Base-by-base conservation (phyloP, 202 grass and related monocot species). In the Setaria italica region DNA sequence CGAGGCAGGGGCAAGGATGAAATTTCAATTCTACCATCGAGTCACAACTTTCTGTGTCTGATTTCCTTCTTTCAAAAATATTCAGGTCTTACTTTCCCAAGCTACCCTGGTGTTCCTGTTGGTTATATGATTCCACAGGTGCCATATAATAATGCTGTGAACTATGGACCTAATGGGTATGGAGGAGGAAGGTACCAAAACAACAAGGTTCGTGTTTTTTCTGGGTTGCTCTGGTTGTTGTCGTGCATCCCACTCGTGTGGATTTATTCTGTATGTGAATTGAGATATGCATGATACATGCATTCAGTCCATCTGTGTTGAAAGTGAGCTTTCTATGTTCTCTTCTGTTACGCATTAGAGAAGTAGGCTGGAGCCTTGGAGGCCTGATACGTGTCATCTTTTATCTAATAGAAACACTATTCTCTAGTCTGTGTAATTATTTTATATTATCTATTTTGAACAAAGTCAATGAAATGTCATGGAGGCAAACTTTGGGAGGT, bases 121-220 rank as follows among this genome's bases (percentile, higher is more conserved):
- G 96, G 96, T 45, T 99, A 99, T 87, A 94, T 92, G 91, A 89
- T 94, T 85, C 93, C 96, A 41, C 83, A 88, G 68, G 85, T 93
- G 80, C 87, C 93, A 70, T 95, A 92, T 85, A 93, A 80, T 73
- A 88, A 90, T 90, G 64, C 91, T 79, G 74, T 86, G 41, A 91
- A 87, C 74, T 99, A 99, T 83, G 93, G 91, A 80, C 88, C 91
- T 89, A 99, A 93, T 91, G 96, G 93, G 32, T 85, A 87, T 73
- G 93, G 90, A 88, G 93, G 92, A 88, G 96, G 93, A 89, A 92
- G 90, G 82, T 95, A 89, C 78, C 91, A 87, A 79, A 89, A 80
- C 80, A 95, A 93, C 85, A 99, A 99, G 93, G 93, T 95, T 79
- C 60, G 88, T 86, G 30, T 30, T 33, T 78, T 50, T 16, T 82